phyloP scores from a whole-genome alignment of 352 stramenopile genomes.

The Phytophthora cryptogea region DNA sequence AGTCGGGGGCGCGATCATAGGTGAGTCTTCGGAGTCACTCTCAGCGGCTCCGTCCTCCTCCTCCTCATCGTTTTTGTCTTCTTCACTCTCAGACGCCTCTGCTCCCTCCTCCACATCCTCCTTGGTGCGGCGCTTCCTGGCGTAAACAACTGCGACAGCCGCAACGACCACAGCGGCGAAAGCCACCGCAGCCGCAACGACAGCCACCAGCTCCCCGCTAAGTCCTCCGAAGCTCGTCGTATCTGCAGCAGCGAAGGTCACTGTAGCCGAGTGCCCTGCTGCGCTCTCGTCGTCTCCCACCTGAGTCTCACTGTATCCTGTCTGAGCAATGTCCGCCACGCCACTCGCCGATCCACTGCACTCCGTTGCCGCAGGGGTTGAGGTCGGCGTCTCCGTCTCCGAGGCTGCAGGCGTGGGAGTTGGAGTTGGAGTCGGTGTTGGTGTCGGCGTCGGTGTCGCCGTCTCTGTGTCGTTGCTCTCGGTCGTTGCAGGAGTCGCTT shows the following conservation, averaged over 20 bases:
- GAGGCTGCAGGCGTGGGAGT: slow-evolving; percentile 4
- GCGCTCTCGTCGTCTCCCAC: slow-evolving; percentile 20
- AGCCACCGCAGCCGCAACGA: slow-evolving; percentile 24
- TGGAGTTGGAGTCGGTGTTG: slow-evolving; percentile 3
- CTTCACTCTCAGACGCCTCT: neutral
- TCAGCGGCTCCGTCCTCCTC: neutral
- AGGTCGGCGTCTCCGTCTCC: slow-evolving; percentile 7
- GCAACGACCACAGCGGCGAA: slow-evolving; percentile 28
- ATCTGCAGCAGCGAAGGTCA: slow-evolving; percentile 23
- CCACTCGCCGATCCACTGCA: slow-evolving; percentile 18
- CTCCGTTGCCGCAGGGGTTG: neutral
- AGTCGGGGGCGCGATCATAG: slow-evolving; percentile 15
- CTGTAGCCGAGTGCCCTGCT: slow-evolving; percentile 1
- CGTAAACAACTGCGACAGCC: slow-evolving; percentile 20
- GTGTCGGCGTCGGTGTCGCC: slow-evolving; percentile 8
- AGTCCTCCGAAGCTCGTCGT: slow-evolving; percentile 1
- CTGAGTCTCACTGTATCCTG: slow-evolving; percentile 3
- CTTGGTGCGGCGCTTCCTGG: slow-evolving; percentile 20
- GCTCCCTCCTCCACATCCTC: slow-evolving; percentile 10
- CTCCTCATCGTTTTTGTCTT: neutral
- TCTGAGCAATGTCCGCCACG: neutral
- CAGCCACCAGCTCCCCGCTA: slow-evolving; percentile 16
- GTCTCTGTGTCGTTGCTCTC: slow-evolving; percentile 7
- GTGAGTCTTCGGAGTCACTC: slow-evolving; percentile 5
- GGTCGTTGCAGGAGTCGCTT: slow-evolving; percentile 19